phyloP scores from a whole-genome alignment of 2,329 filamentous ascomycete genomes.

The Dactylellina sp. region DNA sequence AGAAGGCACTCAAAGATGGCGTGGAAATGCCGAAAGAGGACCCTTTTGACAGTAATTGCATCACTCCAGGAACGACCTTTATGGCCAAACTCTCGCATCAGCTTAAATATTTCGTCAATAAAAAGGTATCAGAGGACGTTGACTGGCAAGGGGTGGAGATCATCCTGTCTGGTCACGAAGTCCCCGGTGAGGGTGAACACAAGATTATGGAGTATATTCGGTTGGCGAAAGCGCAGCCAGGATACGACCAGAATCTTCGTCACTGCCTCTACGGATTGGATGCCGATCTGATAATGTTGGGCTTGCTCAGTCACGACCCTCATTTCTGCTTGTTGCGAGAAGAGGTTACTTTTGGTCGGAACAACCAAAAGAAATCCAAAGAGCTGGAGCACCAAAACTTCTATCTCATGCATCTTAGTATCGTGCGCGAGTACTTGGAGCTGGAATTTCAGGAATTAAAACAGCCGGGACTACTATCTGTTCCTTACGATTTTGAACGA shows the following conservation, averaged over 20 bases:
- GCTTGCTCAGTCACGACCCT: constrained; percentile 94
- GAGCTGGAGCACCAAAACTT: constrained; percentile 99
- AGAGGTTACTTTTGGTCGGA: constrained; percentile 95
- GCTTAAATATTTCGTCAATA: constrained; percentile 97
- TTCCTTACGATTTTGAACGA: constrained; percentile 91
- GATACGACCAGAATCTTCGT: constrained; percentile 91
- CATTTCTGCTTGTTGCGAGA: constrained; percentile 97
- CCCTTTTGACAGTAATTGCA: constrained; percentile 98
- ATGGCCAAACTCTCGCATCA: constrained; percentile 96
- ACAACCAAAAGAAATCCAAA: constrained; percentile 88
- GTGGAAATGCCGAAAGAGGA: constrained; percentile 82
- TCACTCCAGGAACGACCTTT: constrained; percentile 96
- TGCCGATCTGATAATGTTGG: constrained; percentile 98
- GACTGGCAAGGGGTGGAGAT: constrained; percentile 98
- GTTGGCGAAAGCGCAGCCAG: constrained; percentile 92
- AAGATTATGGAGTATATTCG: constrained; percentile 99
- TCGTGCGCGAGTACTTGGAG: constrained; percentile 96
- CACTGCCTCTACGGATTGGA: constrained; percentile 98
- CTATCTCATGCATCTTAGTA: constrained; percentile 95
- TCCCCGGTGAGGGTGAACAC: constrained; percentile 97
- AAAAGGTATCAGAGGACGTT: constrained; percentile 95
- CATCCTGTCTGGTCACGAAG: constrained; percentile 95
- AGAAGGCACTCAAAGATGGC: constrained; percentile 90
- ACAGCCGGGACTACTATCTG: constrained; percentile 75
- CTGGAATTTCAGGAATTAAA: constrained; percentile 95